Conservation (phyloP, 257 asterid genomes). For the Salvia rosmarinus region DNA sequence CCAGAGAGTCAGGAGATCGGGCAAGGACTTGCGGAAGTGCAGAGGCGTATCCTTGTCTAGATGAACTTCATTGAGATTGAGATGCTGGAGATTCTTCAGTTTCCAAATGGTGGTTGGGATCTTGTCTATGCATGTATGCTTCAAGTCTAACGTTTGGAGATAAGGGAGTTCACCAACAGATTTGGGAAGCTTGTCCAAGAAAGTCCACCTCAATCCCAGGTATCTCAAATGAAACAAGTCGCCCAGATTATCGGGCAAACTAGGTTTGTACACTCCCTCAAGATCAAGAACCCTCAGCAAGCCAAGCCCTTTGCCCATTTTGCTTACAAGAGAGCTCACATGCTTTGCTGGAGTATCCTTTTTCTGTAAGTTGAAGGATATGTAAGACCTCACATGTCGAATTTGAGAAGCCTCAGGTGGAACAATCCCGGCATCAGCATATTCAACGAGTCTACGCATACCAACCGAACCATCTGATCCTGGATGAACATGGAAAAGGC, state of each 20-base stretch:
- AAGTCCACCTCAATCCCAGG: constrained; percentile 40
- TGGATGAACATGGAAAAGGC: constrained; percentile 22
- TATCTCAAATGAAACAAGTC: constrained; percentile 35
- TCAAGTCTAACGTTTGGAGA: constrained; percentile 33
- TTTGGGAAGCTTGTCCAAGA: constrained; percentile 36
- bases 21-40: constrained; percentile 21
- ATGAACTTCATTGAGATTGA: constrained; percentile 32
- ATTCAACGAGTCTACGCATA: constrained; percentile 32
- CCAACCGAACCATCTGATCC: neutral
- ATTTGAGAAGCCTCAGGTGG: neutral
- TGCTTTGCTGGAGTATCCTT: constrained; percentile 37
- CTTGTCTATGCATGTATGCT: constrained; percentile 31
- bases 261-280: constrained; percentile 36
- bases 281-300: constrained; percentile 41
- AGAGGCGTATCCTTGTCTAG: constrained; percentile 29
- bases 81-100: constrained; percentile 33
- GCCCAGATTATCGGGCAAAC: constrained; percentile 37
- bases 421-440: constrained; percentile 19
- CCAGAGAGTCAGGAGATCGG: constrained; percentile 36
- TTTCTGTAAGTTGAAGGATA: constrained; percentile 35
- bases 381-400: constrained; percentile 30
- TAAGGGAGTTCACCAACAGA: constrained; percentile 29
- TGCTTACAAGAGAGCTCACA: constrained; percentile 21
- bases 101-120: constrained; percentile 37
- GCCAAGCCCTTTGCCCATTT: constrained; percentile 23